A percentile compares a stretch with the other conserved stretches of the same genome.
Evolutionary conservation across 805 yeast genomes (phyloP).

Genomic region (Pichia eremophila): DNA sequence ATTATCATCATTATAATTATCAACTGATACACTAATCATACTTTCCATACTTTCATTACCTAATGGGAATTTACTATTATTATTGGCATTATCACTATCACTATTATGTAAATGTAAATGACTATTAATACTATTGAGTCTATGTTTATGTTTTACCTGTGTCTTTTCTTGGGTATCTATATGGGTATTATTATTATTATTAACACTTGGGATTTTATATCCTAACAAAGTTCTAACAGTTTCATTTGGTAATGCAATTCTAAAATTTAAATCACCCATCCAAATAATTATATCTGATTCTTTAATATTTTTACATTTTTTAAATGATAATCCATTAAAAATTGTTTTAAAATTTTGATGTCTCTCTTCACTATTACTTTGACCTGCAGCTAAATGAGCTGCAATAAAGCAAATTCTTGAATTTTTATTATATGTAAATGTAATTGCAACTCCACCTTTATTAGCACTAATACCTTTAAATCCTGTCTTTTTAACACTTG

Average conservation of each 20-base stretch:
- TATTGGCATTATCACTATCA: too few relatives aligned
- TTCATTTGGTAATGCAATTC: constrained; percentile 65
- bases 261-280: constrained; percentile 90
- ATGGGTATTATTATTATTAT: not conserved
- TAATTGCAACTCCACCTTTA: constrained; percentile 51
- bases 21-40: not conserved
- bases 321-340: constrained; percentile 55
- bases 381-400: constrained; percentile 92
- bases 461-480: constrained; percentile 78
- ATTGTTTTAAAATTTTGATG: constrained; percentile 81
- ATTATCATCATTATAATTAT: not conserved
- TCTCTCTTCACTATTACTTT: constrained; percentile 69
- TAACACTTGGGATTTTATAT: not conserved
- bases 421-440: constrained; percentile 42
- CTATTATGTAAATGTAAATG: too few relatives aligned
- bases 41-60: constrained; percentile 1
- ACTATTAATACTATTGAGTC: too few relatives aligned
- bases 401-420: constrained; percentile 69
- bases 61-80: not conserved
- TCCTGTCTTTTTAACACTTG: constrained; percentile 82
- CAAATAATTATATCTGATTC: constrained; percentile 82
- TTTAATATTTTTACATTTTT: constrained; percentile 45
- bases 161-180: too few relatives aligned
- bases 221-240: constrained; percentile 41
- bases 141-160: too few relatives aligned